Base-by-base conservation (phyloP, 768 basidiomycete species). In the Lyophyllum semitale region DNA sequence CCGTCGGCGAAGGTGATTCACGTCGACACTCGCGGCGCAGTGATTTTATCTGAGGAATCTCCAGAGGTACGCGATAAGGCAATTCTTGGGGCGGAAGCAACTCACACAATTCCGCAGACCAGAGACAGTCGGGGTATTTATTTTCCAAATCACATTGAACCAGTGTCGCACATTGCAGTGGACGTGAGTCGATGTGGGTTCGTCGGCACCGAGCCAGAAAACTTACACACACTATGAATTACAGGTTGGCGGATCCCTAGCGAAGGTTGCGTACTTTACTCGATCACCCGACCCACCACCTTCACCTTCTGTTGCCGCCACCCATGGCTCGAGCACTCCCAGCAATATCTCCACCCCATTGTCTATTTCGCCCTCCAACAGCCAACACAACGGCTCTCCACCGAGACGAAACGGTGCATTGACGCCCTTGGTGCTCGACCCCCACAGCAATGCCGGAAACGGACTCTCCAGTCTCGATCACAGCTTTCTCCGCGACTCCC, bases 191-290 rank as follows among this genome's bases (percentile, higher is more conserved):
- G 33, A 43, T 23, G 42, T 45, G 13, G 32, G 49, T 38, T 51
- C 47, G 47, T 57, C 32, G 27, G 52, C 51, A 54, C 38, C 30
- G 48, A 29, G 43, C 59, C 43, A 42, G n/a, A 35, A 56, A 49
- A 48, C 43, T 65, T 51, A 57, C 64, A 33, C 26, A 49, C 20
- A 29, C 17, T 23, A 45, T 40, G 29, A 26, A 12, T 29, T 57
- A 40, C 72, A 98, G 95, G 89, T 98, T 68, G 97, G 97, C 25
- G 97, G 97, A 40, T 97, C 95, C 12, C 77, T 99, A 13, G 96
- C 95, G 57, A 99, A 99, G 72, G 92, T 99, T 48, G 93, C 97
- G 63, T 99, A 98, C 75, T 98, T 98, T 72, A 98, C 96, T 42
- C 89, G 97, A 46, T 94, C 95, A 8, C 87, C 91, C 3, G 88